These are phyloP conservation scores for Tolypocladium inflatum DNA, from an alignment of 2,329 filamentous ascomycete species.

Conservation along the genomic window DNA sequence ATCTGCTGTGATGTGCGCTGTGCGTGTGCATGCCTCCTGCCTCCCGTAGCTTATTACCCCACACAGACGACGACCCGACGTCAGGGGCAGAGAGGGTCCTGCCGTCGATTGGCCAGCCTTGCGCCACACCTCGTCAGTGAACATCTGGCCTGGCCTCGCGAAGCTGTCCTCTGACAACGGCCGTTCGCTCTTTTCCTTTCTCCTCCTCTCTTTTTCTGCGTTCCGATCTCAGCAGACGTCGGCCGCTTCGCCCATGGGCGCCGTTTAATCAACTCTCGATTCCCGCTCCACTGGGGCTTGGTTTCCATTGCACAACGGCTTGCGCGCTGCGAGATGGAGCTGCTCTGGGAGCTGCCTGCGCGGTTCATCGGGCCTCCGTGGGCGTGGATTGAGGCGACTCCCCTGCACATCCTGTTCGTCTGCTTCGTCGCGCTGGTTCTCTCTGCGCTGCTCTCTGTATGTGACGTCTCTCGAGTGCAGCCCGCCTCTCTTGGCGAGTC, in stretches of 20 bases:
- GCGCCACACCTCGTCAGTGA: not conserved
- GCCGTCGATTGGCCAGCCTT: not conserved
- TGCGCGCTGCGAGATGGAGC: constrained; percentile 5
- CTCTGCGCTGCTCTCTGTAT: constrained; percentile 28
- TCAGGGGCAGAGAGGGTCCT: not conserved
- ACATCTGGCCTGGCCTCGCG: not conserved
- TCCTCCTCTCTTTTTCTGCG: constrained; percentile 1
- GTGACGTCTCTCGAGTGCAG: not conserved
- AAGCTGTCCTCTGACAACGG: not conserved
- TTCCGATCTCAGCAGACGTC: not conserved
- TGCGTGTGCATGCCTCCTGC: not conserved
- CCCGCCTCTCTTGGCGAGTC: not conserved
- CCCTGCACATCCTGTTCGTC: constrained; percentile 27
- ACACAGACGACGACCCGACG: not conserved
- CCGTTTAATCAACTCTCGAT: not conserved
- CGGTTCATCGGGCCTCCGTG: constrained; percentile 24
- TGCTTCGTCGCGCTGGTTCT: constrained; percentile 22
- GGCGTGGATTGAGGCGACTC: constrained; percentile 25
- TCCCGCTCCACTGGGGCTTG: not conserved
- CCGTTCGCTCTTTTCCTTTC: not conserved
- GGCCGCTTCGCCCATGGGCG: not conserved
- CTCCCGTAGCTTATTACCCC: not conserved
- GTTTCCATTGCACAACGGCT: not conserved
- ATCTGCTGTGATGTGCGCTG: not conserved
- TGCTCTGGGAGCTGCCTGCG: constrained; percentile 19